Conservation (phyloP, 108 stramenopile genomes). For the Nitzschia inconspicua region DNA sequence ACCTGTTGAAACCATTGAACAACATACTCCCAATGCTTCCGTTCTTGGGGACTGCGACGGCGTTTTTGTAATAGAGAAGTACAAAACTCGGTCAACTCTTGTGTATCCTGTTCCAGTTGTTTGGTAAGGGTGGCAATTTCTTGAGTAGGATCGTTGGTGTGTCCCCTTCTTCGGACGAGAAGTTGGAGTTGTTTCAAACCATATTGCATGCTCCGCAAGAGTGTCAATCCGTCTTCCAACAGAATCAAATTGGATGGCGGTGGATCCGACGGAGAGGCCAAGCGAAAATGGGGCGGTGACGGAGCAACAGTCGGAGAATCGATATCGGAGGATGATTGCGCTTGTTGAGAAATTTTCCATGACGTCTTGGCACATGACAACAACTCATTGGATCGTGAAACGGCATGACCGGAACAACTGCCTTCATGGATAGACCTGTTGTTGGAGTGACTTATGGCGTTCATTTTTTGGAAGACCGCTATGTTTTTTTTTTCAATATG, state of each 20-base stretch:
- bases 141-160: constrained; percentile 82
- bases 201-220: constrained; percentile 55
- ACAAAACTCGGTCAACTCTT: constrained; percentile 58
- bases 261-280: constrained; percentile 7
- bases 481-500: too few relatives aligned
- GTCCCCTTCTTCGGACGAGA: constrained; percentile 72
- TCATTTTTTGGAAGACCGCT: neutral
- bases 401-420: constrained; percentile 30
- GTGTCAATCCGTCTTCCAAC: constrained; percentile 56
- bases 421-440: neutral
- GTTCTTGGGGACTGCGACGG: constrained; percentile 36
- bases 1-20: constrained; percentile 56
- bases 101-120: constrained; percentile 58
- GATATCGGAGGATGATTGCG: constrained; percentile 1
- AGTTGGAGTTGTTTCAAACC: constrained; percentile 50
- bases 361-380: constrained; percentile 78
- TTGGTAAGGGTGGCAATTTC: constrained; percentile 52
- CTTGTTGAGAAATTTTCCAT: constrained; percentile 53
- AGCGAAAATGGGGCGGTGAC: constrained; percentile 4
- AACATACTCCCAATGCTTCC: constrained; percentile 64
- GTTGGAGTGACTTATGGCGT: neutral
- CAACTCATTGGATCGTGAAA: constrained; percentile 69
- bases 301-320: neutral
- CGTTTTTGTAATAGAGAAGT: constrained; percentile 10
- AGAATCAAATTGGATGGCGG: constrained; percentile 19